Conservation (phyloP, 257 asterid genomes). For the Cruciata laevipes region DNA sequence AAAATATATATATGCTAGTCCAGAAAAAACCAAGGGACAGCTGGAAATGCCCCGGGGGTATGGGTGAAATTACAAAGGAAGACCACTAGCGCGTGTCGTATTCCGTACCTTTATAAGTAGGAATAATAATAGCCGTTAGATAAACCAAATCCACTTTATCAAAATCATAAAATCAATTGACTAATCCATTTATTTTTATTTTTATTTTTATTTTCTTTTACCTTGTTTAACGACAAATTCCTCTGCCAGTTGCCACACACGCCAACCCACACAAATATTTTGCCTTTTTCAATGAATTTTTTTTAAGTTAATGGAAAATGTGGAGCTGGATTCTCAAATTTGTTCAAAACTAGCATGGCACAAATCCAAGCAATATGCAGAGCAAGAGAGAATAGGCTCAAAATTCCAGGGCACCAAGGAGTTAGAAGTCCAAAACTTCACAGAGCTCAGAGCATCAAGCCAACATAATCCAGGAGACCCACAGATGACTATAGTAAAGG, state of each 20-base stretch:
- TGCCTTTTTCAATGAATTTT: not conserved
- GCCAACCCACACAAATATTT: constrained; percentile 14
- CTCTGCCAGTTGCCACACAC: not conserved
- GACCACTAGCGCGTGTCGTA: not conserved
- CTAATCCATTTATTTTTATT: not conserved
- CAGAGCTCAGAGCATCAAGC: too few species aligned
- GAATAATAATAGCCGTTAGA: constrained; percentile 18
- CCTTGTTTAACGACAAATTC: not conserved
- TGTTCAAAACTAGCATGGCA: too few species aligned
- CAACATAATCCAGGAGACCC: too few species aligned
- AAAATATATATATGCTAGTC: too few species aligned
- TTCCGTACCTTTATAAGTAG: constrained; percentile 16
- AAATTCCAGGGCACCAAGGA: too few species aligned
- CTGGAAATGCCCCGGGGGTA: not conserved
- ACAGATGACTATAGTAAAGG: too few species aligned
- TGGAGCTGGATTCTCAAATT: too few species aligned
- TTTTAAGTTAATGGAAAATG: too few species aligned
- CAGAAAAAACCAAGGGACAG: not conserved
- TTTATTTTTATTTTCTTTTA: not conserved
- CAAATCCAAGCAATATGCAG: too few species aligned
- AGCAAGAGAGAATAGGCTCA: too few species aligned
- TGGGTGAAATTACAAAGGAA: constrained; percentile 9
- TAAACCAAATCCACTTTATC: not conserved
- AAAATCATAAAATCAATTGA: not conserved
- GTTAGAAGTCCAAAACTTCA: too few species aligned